Base-by-base conservation (phyloP, 2,329 filamentous ascomycete genomes). In the Rhytidhysteron rufulum region DNA sequence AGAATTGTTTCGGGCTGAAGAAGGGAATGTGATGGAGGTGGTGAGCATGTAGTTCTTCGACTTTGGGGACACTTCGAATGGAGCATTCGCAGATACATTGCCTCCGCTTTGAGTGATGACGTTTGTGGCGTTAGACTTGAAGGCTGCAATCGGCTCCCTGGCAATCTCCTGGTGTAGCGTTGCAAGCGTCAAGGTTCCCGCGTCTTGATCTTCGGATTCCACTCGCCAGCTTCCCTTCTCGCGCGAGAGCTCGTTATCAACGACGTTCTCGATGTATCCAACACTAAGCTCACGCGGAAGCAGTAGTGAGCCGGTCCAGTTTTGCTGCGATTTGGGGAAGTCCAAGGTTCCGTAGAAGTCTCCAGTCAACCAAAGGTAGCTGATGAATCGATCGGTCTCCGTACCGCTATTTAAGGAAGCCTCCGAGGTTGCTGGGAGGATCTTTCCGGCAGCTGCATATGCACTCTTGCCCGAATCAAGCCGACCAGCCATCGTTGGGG, bases 391-490 rank as follows among this genome's bases (percentile, higher is more conserved):
- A 43, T 72, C 67, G 2, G 67, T 63, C 0, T n/a, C n/a, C n/a
- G 66, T 62, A 16, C 58, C 64, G 31, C 63, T 68, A 40, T 57
- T 62, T 31, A 52, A 44, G 5, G 66, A 68, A 2, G 67, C 63
- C 39, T 60, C 48, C 1, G 68, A 69, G 6, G 58, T 57, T 0
- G 66, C 56, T 2, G 64, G 65, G 1, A 72, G 41, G 10, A 60
- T 46, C 47, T 72, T 71, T 3, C 69, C 69, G 11, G 67, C 67
- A 3, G 68, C 68, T 9, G 69, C 69, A 44, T 72, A 71, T 4
- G 68, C 67, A 0, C 63, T 69, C 3, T 49, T 45, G 8, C 69
- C 69, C 53, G 63, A 69, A 38, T 71, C 69, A 1, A 71, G 48
- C 20, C 58, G 61, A 2, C 68, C 68, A 2, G 65, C 64, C 67